Evolutionary conservation across 2,329 filamentous ascomycete species (phyloP), one percentile per base, ranked within the genome.

Genomic region (Aureobasidium uvarum): DNA sequence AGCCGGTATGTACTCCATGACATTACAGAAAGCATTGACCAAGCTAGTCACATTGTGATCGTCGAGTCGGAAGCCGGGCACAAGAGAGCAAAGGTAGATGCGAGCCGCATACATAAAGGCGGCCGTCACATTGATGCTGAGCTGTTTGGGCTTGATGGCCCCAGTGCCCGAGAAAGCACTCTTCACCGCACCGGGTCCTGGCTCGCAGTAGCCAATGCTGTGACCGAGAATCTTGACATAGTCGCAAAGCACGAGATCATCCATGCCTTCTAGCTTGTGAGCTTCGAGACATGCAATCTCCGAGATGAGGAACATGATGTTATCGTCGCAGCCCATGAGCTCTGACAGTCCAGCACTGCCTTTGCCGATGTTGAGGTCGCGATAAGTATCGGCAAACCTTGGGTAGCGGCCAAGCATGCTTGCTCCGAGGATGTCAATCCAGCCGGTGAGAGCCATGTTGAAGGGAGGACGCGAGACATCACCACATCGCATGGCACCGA

Each of bases 311-410:
- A 96, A 98, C 92, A 99, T 97, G 78, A 98, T 90, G 25, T 88
- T 87, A 78, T 99, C 95, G 69, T 98, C 94, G 77, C 95, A 98
- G 71, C 95, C 95, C 93, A 98, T 98, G 60, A 98, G 85, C 80
- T 96, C 92, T 62, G 89, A 88, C 43, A 99, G 84, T 13, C 95
- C 95, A 11, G 91, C 90, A 2, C 81, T 79, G 6, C 83, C 79
- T 28, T 81, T 80, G 56, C 77, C 80, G 60, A 96, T 85, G 76
- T 96, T 91, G 83, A 97, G 96, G 76, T 95, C 89, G 58, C 95
- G 89, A 79, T 98, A 99, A n/a, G 90, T 91, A 79, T 97, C 91
- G 5, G 95, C 92, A 74, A 97, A 98, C 10, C 86, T 85, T 8
- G 95, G 95, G 11, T 92, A 89, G 65, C 87, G 86, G 39, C 93